A percentile compares a stretch with the other conserved stretches of the same genome.
These are phyloP conservation scores for Pistacia atlantica DNA, from an alignment of 345 rosid species.

Conservation along the genomic window DNA sequence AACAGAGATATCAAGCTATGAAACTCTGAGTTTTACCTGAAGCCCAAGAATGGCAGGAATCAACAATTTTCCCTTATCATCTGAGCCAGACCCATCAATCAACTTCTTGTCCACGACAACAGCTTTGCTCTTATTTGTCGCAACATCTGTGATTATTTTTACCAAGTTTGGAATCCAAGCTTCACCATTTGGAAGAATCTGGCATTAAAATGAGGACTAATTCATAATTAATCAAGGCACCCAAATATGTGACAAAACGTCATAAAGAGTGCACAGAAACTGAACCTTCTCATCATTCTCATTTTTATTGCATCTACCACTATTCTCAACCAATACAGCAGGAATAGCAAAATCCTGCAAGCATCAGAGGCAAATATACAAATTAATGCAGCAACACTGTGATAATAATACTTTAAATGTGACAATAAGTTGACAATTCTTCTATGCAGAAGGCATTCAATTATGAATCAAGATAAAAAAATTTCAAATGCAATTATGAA, in stretches of 20 bases:
- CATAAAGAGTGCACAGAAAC: conserved; percentile 8
- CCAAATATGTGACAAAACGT: not conserved
- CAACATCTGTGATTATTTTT: conserved; percentile 57
- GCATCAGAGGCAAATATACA: conserved; percentile 14
- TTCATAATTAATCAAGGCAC: conserved; percentile 10
- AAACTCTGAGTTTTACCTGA: conserved; percentile 49
- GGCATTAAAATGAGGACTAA: conserved; percentile 15
- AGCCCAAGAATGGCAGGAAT: conserved; percentile 61
- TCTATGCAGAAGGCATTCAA: conserved; percentile 9
- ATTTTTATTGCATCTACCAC: conserved; percentile 86
- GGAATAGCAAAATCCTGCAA: conserved; percentile 52
- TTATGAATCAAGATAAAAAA: not conserved
- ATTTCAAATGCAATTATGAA: not conserved
- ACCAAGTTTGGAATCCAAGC: conserved; percentile 74
- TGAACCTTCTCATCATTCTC: conserved; percentile 74
- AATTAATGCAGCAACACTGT: not conserved
- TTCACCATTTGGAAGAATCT: conserved; percentile 73
- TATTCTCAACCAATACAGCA: conserved; percentile 76
- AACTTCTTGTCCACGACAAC: conserved; percentile 66
- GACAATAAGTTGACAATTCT: not conserved
- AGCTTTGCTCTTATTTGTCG: conserved; percentile 60
- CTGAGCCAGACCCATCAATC: conserved; percentile 70
- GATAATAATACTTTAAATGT: not conserved
- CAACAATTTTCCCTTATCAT: conserved; percentile 62
- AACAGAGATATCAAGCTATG: conserved; percentile 11